Evolutionary conservation across 2,329 filamentous ascomycete genomes (phyloP).

Genomic region (Phyllosticta ampelicida): DNA sequence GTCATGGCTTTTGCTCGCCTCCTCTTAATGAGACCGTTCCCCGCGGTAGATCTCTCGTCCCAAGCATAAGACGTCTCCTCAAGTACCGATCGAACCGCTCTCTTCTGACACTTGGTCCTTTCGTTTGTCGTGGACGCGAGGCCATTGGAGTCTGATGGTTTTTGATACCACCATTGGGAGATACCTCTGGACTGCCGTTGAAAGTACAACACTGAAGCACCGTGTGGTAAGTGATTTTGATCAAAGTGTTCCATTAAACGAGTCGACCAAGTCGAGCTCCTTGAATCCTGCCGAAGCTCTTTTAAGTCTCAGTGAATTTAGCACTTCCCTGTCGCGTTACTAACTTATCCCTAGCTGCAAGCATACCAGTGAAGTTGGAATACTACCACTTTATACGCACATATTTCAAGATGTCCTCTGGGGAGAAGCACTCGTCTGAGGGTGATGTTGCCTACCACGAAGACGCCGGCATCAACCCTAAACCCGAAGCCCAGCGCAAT

Average conservation of each 20-base stretch:
- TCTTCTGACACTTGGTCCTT: not conserved
- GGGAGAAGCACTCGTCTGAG: constrained; percentile 11
- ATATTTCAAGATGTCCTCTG: constrained; percentile 3
- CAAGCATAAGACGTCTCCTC: not conserved
- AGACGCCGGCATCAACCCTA: not conserved
- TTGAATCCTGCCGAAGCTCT: not conserved
- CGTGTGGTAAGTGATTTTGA: not conserved
- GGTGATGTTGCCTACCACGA: constrained; percentile 13
- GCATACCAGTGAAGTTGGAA: not conserved
- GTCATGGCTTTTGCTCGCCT: constrained; percentile 6
- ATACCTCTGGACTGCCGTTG: not conserved
- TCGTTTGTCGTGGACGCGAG: not conserved
- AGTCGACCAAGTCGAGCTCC: too few species aligned
- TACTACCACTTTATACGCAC: not conserved
- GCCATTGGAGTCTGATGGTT: not conserved
- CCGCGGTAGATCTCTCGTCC: constrained; percentile 1
- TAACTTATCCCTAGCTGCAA: not conserved
- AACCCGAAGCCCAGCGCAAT: constrained; percentile 11
- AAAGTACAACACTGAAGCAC: not conserved
- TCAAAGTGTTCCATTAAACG: too few species aligned
- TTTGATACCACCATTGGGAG: not conserved
- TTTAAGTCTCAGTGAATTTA: not conserved
- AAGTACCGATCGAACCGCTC: not conserved
- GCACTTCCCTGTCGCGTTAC: not conserved
- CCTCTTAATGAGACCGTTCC: constrained; percentile 5